Evolutionary conservation across 441 rosid genomes (phyloP).

Genomic region (Dalechampia spathulata): DNA sequence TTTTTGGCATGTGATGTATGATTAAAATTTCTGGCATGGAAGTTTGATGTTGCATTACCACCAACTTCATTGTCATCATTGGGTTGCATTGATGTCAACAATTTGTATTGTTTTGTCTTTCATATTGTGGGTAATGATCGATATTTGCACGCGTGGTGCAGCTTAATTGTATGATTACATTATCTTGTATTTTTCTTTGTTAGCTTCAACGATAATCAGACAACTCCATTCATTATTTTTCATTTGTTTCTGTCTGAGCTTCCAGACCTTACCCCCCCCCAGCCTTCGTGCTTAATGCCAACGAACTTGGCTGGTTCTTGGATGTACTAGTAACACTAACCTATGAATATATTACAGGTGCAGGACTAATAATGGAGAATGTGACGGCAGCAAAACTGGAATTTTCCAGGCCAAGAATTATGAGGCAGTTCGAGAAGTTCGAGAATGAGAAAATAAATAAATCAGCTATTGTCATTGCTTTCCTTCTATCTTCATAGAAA

Average conservation of each 20-base stretch:
- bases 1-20: too few relatives aligned
- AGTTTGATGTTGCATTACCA: neutral
- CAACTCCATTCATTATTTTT: neutral
- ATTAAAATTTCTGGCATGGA: neutral
- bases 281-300: too few relatives aligned
- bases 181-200: neutral
- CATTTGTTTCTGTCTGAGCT: neutral
- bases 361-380: neutral
- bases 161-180: neutral
- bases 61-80: slow-evolving; percentile 10
- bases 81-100: too few relatives aligned
- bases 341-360: too few relatives aligned
- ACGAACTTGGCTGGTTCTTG: too few relatives aligned
- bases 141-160: slow-evolving; percentile 2
- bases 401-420: neutral
- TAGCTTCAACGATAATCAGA: neutral
- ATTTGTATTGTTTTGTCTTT: neutral
- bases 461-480: too few relatives aligned
- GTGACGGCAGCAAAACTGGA: slow-evolving; percentile 1
- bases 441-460: too few relatives aligned
- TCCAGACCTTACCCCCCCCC: too few relatives aligned
- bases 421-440: too few relatives aligned
- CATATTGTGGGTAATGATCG: neutral
- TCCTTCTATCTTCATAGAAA: too few relatives aligned
- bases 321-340: too few relatives aligned